Evolutionary conservation across 2,329 filamentous ascomycete species (phyloP), one percentile per base, ranked within the genome.

Genomic region (Phyllosticta capitalensis): DNA sequence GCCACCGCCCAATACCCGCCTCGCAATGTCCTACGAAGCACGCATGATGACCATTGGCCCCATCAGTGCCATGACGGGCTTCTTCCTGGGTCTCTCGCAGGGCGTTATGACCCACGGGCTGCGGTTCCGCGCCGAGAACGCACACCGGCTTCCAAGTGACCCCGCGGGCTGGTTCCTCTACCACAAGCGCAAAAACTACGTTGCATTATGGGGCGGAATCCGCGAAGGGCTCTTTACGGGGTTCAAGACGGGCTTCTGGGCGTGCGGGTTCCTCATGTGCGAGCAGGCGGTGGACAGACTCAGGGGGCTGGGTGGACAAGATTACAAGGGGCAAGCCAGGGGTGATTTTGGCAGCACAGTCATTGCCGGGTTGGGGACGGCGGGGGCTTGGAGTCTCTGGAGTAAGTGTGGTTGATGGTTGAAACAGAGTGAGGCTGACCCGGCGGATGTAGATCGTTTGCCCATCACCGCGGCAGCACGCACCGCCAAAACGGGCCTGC

Each of bases 171-270:
- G 94, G 94, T 99, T 92, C 71, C 83, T 97, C n/a, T 99, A 99
- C 74, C 92, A 97, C 78, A 96, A 96, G 76, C 90, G 85, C 71
- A 97, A 97, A 75, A 97, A 96, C 74, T 97, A 99, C 76, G 85
- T 90, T 67, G 82, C 88, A 56, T 86, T 89, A 67, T 81, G 88
- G 21, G 89, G 88, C 5, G 92, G 88, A 0, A 77, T 95, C 19
- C 83, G 83, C 56, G 90, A 95, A 68, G 94, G 90, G 0, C 66
- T 90, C 55, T 85, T 82, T 64, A 89, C 94, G 80, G 91, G 88
- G 1, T 71, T 76, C 30, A 85, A 82, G 65, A 79, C 95, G 5
- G 83, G 83, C 4, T 76, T 87, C 52, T 92, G 92, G 82, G 88
- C 84, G 2, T 81, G 83, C 19, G 76, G 88, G 55, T 94, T 95